Conservation (phyloP, 2,329 filamentous ascomycete genomes). For the Pseudogymnoascus verrucosus region DNA sequence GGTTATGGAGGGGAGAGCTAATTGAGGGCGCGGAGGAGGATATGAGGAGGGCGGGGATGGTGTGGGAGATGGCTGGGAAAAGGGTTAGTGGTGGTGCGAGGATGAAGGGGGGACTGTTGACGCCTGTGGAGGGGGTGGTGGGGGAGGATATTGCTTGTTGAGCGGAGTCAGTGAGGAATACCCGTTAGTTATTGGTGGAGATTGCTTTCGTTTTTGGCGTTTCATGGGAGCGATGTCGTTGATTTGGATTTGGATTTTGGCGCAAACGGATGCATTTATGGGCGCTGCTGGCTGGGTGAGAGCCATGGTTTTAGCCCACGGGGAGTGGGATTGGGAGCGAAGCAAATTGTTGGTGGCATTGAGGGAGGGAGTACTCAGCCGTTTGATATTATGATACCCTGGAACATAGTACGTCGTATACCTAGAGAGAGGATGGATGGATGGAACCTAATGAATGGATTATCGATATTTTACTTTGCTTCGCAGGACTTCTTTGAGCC, state of each 20-base stretch:
- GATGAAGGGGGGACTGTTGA: not conserved
- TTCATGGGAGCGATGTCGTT: not conserved
- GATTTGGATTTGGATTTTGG: not conserved
- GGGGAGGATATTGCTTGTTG: not conserved
- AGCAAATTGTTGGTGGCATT: not conserved
- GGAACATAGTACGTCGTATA: not conserved
- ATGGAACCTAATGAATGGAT: not conserved
- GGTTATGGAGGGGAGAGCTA: slow-evolving; percentile 47
- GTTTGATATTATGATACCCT: not conserved
- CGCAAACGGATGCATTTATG: not conserved
- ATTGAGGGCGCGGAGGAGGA: slow-evolving; percentile 53
- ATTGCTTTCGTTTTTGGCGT: no score
- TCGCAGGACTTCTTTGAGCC: not conserved
- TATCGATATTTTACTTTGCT: not conserved
- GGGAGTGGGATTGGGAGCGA: not conserved
- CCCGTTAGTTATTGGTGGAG: no score
- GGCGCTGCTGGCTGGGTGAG: not conserved
- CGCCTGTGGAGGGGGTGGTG: not conserved
- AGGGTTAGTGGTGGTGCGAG: not conserved
- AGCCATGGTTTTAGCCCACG: not conserved
- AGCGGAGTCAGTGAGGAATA: not conserved
- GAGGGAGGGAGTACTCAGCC: not conserved
- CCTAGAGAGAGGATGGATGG: not conserved
- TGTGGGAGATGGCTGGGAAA: slow-evolving; percentile 19
- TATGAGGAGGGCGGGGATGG: slow-evolving; percentile 50